Evolutionary conservation across 164 flowering plant species (phyloP), one percentile per base, ranked within the genome.

Genomic region (Vitis rupestris): DNA sequence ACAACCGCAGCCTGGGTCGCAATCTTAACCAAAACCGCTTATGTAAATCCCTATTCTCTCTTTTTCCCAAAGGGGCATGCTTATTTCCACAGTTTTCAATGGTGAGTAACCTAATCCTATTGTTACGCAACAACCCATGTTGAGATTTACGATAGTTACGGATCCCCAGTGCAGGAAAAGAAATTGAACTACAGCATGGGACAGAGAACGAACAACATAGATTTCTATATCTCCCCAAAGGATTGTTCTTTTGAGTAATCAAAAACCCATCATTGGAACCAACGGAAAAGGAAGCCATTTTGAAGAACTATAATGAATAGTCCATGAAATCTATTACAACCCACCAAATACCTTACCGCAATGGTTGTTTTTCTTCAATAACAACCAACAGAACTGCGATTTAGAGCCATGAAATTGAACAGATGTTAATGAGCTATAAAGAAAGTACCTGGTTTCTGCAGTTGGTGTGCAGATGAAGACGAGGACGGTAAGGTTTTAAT

Each of bases 1-100:
- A 72, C 55, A 89, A 73, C 50, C 98, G 72, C 74, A 92, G 68
- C 74, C 97, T 84, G 0, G 94, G 94, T 0, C 93, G 82, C 81
- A 92, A 82, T 72, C 97, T 88, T 59, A 87, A 76, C 0, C 85
- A 78, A 59, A 86, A 87, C 13, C 82, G 78, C 85, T 69, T 85
- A 59, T 80, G 78, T 8, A 51, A 37, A 14, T 51, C 52, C 52
- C 61, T 59, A 51, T 54, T 78, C 51, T 55, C 74, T 64, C 61
- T 80, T 44, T 68, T 79, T 17, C 63, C 66, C 76, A 75, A 51
- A 68, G 61, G 78, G 53, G 81, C 67, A 16, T 31, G 66, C 13
- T 71, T 73, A 50, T 70, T 75, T 65, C 72, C 83, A 50, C 73
- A 72, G 48, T 37, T 75, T 56, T 67, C 79, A 67, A 60, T 67